These are phyloP conservation scores for Fusarium domesticum DNA, from an alignment of 2,329 filamentous ascomycete species.

Conservation along the genomic window DNA sequence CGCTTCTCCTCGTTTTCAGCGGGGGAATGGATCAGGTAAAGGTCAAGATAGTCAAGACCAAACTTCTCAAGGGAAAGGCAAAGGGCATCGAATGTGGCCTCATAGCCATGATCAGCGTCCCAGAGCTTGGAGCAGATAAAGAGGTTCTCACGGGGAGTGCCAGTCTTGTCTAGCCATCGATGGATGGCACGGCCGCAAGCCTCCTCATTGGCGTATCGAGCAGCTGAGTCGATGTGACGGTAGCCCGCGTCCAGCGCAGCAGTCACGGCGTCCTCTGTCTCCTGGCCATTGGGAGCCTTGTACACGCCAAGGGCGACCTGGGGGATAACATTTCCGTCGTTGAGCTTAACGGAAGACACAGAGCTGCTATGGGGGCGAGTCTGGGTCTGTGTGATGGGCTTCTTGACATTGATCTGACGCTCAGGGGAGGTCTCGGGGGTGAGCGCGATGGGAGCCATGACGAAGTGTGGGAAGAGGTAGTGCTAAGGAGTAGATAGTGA, in stretches of 20 bases:
- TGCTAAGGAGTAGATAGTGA: too few relatives aligned
- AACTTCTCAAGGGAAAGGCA: conserved; percentile 66
- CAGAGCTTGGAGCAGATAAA: conserved; percentile 69
- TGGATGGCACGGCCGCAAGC: too few relatives aligned
- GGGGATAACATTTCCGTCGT: conserved; percentile 70
- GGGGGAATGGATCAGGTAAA: conserved; percentile 63
- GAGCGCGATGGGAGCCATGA: conserved; percentile 38
- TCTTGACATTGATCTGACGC: conserved; percentile 31
- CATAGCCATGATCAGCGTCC: conserved; percentile 45
- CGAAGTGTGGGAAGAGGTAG: too few relatives aligned
- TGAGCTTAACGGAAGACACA: conserved; percentile 56
- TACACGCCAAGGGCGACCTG: conserved; percentile 47
- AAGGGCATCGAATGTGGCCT: conserved; percentile 51
- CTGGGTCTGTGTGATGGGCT: conserved; percentile 17
- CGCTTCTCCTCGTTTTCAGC: conserved; percentile 64
- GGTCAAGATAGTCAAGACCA: conserved; percentile 67
- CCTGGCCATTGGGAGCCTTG: conserved; percentile 47
- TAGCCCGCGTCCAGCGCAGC: conserved; percentile 58
- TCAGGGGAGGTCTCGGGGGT: conserved; percentile 35
- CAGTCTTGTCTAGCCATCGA: conserved; percentile 58
- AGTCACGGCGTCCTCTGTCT: conserved; percentile 59
- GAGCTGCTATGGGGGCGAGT: conserved; percentile 27
- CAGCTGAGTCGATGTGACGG: conserved; percentile 54
- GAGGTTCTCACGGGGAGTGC: conserved; percentile 63
- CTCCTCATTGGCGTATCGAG: too few relatives aligned